Evolutionary conservation across 371 early-diverging fungal species (phyloP).

Genomic region (Actinomucor elegans): DNA sequence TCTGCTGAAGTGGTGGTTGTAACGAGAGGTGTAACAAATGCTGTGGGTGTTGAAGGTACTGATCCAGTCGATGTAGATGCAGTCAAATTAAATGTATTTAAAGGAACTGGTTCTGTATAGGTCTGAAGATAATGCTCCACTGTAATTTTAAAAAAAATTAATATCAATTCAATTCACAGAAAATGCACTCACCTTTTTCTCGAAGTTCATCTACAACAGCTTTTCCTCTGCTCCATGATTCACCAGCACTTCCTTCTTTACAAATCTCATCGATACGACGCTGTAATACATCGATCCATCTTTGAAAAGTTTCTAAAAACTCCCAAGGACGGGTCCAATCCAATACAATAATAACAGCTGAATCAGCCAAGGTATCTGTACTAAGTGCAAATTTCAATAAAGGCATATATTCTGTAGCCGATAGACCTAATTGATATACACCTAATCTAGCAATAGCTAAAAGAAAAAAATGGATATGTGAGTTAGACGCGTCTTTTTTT

Average conservation of each 20-base stretch:
- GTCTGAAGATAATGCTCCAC: constrained; percentile 65
- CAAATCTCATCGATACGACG: constrained; percentile 61
- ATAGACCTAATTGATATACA: constrained; percentile 81
- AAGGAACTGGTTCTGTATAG: constrained; percentile 50
- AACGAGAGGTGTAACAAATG: constrained; percentile 33
- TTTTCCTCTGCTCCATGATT: constrained; percentile 64
- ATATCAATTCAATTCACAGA: not conserved
- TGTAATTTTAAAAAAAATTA: constrained; percentile 8
- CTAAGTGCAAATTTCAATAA: constrained; percentile 78
- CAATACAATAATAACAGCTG: constrained; percentile 76
- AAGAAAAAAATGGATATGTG: constrained; percentile 8
- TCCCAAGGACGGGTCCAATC: constrained; percentile 94
- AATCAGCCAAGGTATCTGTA: constrained; percentile 61
- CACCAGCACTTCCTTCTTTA: constrained; percentile 55
- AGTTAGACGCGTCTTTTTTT: not conserved
- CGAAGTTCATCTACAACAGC: constrained; percentile 73
- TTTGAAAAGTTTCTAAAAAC: constrained; percentile 78
- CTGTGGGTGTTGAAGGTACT: constrained; percentile 16
- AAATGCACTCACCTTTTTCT: constrained; percentile 56
- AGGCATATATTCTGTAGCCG: constrained; percentile 70
- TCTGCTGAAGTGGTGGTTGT: constrained; percentile 52
- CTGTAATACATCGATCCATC: constrained; percentile 80
- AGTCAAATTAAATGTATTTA: constrained; percentile 29
- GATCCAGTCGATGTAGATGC: constrained; percentile 42
- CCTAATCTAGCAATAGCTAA: constrained; percentile 83